phyloP scores from a whole-genome alignment of 148 eudicot species.

The Rheum nobile region DNA sequence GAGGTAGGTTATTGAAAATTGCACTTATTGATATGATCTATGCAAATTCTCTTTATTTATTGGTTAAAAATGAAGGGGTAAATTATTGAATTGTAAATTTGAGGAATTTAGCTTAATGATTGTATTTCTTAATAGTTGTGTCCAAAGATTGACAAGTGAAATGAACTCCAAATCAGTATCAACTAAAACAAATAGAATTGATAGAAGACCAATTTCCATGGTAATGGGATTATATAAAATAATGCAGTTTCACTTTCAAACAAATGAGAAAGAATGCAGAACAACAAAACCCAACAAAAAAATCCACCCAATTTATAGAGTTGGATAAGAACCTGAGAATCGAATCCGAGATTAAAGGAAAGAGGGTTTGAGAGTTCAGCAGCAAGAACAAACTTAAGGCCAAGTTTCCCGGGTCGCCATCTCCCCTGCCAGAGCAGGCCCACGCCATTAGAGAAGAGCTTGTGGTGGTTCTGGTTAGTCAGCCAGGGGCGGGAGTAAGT shows the following conservation, averaged over 20 bases:
- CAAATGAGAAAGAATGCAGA: neutral
- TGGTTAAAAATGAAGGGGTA: too few species aligned
- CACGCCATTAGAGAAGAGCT: conserved; percentile 23
- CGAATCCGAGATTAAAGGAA: conserved; percentile 39
- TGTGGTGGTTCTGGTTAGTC: neutral
- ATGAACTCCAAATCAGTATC: neutral
- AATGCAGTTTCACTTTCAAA: neutral
- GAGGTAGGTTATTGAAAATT: too few species aligned
- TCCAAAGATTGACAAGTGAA: too few species aligned
- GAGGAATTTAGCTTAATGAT: too few species aligned
- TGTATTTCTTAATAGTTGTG: too few species aligned
- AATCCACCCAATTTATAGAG: neutral
- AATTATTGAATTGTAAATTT: too few species aligned
- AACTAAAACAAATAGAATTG: neutral
- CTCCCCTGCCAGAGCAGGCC: conserved; percentile 20
- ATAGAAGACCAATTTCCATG: too few species aligned
- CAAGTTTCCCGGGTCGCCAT: conserved; percentile 18
- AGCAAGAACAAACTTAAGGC: conserved; percentile 32
- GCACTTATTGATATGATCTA: too few species aligned
- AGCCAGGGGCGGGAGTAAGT: conserved; percentile 12
- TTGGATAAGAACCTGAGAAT: conserved; percentile 44
- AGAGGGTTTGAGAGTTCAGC: conserved; percentile 49
- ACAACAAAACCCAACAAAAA: neutral
- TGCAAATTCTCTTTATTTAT: too few species aligned
- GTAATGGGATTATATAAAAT: too few species aligned